A percentile compares a stretch with the other conserved stretches of the same genome.
Conservation (phyloP, 352 stramenopile genomes). For the Globisporangium parvum region DNA sequence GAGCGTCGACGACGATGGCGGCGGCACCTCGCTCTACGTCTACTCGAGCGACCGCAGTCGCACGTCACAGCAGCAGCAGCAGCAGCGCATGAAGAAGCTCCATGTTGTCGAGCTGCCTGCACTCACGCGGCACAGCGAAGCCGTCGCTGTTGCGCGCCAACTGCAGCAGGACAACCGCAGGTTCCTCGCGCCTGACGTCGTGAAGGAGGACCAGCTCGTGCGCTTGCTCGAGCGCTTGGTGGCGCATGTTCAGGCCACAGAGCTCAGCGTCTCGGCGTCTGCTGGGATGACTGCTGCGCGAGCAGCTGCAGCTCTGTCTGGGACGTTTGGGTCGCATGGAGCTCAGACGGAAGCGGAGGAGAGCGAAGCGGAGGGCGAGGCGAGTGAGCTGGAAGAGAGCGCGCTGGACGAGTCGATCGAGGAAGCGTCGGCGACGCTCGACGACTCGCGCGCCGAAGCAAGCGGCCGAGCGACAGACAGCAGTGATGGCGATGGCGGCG, state of each 20-base stretch:
- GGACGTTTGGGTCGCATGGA: background rate
- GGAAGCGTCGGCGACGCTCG: slow-evolving; percentile 29
- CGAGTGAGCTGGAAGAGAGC: slow-evolving; percentile 29
- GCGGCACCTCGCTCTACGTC: slow-evolving; percentile 49
- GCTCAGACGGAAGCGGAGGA: background rate
- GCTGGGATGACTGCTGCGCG: background rate
- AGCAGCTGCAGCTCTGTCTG: slow-evolving; percentile 1
- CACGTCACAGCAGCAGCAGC: background rate
- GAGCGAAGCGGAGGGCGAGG: slow-evolving; percentile 16
- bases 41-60: slow-evolving; percentile 21
- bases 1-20: slow-evolving; percentile 25
- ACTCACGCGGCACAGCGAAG: slow-evolving; percentile 41
- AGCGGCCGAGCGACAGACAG: background rate
- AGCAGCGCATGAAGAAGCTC: slow-evolving; percentile 36
- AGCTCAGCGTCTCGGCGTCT: slow-evolving; percentile 1
- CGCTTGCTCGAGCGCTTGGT: slow-evolving; percentile 61
- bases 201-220: slow-evolving; percentile 63
- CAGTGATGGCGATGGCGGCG: background rate
- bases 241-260: slow-evolving; percentile 28
- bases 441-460: slow-evolving; percentile 11
- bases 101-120: slow-evolving; percentile 76
- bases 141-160: slow-evolving; percentile 33
- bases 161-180: slow-evolving; percentile 59
- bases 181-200: slow-evolving; percentile 51
- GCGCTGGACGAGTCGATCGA: slow-evolving; percentile 33